Percentiles rank a stretch among this genome's conserved stretches.
phyloP scores from a whole-genome alignment of 352 stramenopile genomes.

The Halophytophthora polymorphica region DNA sequence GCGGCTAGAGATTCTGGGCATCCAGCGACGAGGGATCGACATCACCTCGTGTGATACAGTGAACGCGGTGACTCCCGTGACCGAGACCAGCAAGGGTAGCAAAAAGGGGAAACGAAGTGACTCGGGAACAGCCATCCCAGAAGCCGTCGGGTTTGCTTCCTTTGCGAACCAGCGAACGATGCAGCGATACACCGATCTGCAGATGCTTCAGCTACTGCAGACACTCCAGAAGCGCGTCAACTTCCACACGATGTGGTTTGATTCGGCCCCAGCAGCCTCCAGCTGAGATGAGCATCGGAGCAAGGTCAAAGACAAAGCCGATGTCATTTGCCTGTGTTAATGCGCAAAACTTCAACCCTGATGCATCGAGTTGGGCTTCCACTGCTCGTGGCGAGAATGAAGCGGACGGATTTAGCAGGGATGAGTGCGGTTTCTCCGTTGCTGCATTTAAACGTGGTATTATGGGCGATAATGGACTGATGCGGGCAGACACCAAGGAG shows the following conservation, averaged over 20 bases:
- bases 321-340: too few relatives aligned
- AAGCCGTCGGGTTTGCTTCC: background rate
- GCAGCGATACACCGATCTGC: slow-evolving; percentile 31
- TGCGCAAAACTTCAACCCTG: too few relatives aligned
- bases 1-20: slow-evolving; percentile 27
- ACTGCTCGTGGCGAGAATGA: too few relatives aligned
- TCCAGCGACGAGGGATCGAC: slow-evolving; percentile 10
- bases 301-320: too few relatives aligned
- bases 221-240: slow-evolving; percentile 39
- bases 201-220: slow-evolving; percentile 22
- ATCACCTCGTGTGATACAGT: background rate
- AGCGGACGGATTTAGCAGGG: background rate
- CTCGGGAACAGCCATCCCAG: slow-evolving; percentile 1
- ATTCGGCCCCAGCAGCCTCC: slow-evolving; percentile 1
- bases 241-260: slow-evolving; percentile 48
- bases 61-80: too few relatives aligned
- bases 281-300: background rate
- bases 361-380: too few relatives aligned
- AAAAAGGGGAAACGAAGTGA: background rate
- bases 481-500: too few relatives aligned
- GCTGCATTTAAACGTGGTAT: background rate
- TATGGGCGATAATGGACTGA: too few relatives aligned
- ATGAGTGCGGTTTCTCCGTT: background rate
- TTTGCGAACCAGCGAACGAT: slow-evolving; percentile 8
- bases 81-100: too few relatives aligned